Evolutionary conservation across 345 rosid genomes (phyloP), one percentile per base, ranked within the genome.

Genomic region (Gossypium bickii): DNA sequence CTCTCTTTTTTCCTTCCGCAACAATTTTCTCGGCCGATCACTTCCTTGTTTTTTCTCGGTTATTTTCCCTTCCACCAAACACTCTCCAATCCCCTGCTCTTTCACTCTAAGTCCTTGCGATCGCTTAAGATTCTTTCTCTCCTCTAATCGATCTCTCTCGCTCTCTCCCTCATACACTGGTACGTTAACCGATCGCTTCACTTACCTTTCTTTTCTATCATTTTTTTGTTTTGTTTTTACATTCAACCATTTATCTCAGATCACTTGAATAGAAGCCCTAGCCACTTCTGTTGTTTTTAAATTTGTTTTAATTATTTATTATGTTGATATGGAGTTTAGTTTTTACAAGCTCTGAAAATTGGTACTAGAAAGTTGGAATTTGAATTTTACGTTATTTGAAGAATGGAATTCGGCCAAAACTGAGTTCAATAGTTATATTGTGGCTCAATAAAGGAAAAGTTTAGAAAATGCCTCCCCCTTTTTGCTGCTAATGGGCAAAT

Each of bases 21-120:
- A 53, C 67, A 25, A 17, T 49, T 51, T 76, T 44, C 77, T 68
- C 65, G 76, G 80, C 83, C 71, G 82, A 80, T 80, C 86, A 82
- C 81, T 80, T 75, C 74, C 76, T 74, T 71, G 47, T 56, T 48
- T 12, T 72, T 71, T 72, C 82, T 76, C 82, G 61, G 17, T 59
- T 77, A 58, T 78, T 78, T 77, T 76, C 79, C n/a, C 76, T 67
- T 80, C 55, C 66, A 55, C 67, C 83, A 73, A 85, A 73, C 84
- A 55, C 78, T 76, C 56, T 12, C 18, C 12, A 38, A 74, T 69
- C 63, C 64, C 53, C 62, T 45, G 16, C 68, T 57, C 68, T 24
- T n/a, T 38, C 52, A 45, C 75, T 67, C 48, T 53, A 38, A 56
- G 67, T 60, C 69, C 75, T 68, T 78, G 76, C 78, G 84, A 80